phyloP scores from a whole-genome alignment of 345 rosid species.

The Pseudoturritis turrita region DNA sequence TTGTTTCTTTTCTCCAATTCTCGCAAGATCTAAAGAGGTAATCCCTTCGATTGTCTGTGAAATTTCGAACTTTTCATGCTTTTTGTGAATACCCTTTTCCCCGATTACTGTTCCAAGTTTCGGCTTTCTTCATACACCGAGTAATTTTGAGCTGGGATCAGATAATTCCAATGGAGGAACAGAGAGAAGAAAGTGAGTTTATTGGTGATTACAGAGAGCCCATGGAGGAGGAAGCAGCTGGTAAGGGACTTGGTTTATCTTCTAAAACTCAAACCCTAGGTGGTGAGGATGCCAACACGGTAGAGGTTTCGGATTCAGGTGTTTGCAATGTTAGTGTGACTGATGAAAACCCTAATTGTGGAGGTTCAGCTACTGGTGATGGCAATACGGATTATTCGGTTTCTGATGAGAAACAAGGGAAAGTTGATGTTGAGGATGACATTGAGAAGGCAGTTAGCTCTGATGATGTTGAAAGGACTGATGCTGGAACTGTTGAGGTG shows the following conservation, averaged over 20 bases:
- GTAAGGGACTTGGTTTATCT: not conserved
- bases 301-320: not conserved
- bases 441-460: slow-evolving; percentile 5
- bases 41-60: not conserved
- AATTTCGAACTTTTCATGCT: not conserved
- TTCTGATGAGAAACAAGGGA: slow-evolving; percentile 1
- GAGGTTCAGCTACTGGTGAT: not conserved
- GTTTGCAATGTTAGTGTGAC: slow-evolving; percentile 4
- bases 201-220: slow-evolving; percentile 5
- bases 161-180: slow-evolving; percentile 17
- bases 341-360: not conserved
- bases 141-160: not conserved
- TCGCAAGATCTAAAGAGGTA: slow-evolving; percentile 7
- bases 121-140: not conserved
- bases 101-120: not conserved
- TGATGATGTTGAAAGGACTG: not conserved
- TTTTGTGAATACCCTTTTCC: not conserved
- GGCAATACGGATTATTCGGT: not conserved
- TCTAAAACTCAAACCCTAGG: slow-evolving; percentile 20
- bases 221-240: slow-evolving; percentile 17
- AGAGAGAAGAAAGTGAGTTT: slow-evolving; percentile 2
- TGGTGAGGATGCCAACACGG: not conserved
- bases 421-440: not conserved
- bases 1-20: not conserved
- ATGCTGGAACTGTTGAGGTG: not conserved